Evolutionary conservation across 352 stramenopile species (phyloP).

Genomic region (Phytophthora idaei): DNA sequence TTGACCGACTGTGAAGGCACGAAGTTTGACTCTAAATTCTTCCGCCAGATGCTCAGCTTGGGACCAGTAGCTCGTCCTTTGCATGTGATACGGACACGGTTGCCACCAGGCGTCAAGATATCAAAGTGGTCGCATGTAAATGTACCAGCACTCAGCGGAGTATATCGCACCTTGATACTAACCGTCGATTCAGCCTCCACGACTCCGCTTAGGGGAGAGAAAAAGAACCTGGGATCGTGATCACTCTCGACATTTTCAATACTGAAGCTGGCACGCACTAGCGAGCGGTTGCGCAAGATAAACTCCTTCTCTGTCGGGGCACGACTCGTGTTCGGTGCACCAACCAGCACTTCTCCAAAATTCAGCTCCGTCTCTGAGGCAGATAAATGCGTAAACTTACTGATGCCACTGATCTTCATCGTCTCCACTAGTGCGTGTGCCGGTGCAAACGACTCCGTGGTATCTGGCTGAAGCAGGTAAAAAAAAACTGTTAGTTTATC

Average conservation of each 20-base stretch:
- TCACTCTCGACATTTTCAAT: slow-evolving; percentile 83
- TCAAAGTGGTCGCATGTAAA: slow-evolving; percentile 93
- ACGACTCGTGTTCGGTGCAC: slow-evolving; percentile 43
- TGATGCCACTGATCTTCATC: slow-evolving; percentile 90
- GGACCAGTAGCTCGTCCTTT: slow-evolving; percentile 70
- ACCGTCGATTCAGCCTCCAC: slow-evolving; percentile 77
- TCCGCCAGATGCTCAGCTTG: slow-evolving; percentile 79
- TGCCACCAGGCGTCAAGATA: slow-evolving; percentile 89
- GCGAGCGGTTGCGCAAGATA: slow-evolving; percentile 89
- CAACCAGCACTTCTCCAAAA: slow-evolving; percentile 87
- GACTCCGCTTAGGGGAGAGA: slow-evolving; percentile 70
- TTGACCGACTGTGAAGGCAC: slow-evolving; percentile 82
- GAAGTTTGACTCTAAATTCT: slow-evolving; percentile 77
- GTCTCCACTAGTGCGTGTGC: slow-evolving; percentile 40
- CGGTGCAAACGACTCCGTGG: slow-evolving; percentile 23
- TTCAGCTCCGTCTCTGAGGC: slow-evolving; percentile 80
- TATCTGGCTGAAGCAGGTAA: slow-evolving; percentile 34
- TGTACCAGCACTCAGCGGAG: slow-evolving; percentile 77
- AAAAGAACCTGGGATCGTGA: slow-evolving; percentile 85
- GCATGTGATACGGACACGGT: slow-evolving; percentile 78
- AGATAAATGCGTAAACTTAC: slow-evolving; percentile 90
- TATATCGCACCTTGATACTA: slow-evolving; percentile 80
- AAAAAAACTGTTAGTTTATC: background rate
- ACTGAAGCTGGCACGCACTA: slow-evolving; percentile 87
- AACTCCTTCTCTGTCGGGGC: slow-evolving; percentile 80